Evolutionary conservation across 805 yeast genomes (phyloP), one percentile per base, ranked within the genome.

Genomic region (Pichia phayaonensis): DNA sequence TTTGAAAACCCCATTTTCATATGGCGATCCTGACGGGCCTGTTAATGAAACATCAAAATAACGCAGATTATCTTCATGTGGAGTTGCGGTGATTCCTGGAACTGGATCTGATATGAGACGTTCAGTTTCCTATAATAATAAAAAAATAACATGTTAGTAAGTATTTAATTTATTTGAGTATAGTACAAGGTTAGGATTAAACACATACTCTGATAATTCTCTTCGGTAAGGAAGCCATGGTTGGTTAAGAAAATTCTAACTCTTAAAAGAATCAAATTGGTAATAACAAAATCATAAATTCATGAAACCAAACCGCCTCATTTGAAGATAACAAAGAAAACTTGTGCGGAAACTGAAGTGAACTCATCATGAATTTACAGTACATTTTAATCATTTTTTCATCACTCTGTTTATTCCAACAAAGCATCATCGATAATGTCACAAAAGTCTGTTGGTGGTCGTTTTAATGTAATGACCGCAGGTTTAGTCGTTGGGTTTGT

Each of bases 51-150:
- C 99, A 56, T 89, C 87, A 62, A 94, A 94, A 66, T 92, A 89
- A 58, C 99, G 80, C 56, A 94, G 73, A 67, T 94, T 94, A 56
- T 90, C 97, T 51, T 92, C 98, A 53, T 87, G 95, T 8, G 99
- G 99, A 27, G 74, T 77, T 2, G 98, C 99, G 0, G 84, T 77
- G 60, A 94, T 94, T 2, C 98, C 99, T 4, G 97, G 95, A 1
- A 92, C 98, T 1, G 99, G 98, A 61, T 94, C 99, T 39, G 89
- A 83, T 23, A 84, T 84, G 40, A 94, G 73, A 55, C 97, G 76
- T 64, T 94, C 97, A 12, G 98, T 92, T 70, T 94, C 99, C 83
- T 82, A 40, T 18, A 13, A 5, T n/a, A 1, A 31, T n/a, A 18
- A 24, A 24, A 31, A n/a, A 41, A 27, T n/a, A 15, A n/a, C 29